phyloP scores from a whole-genome alignment of 495 filamentous ascomycete species.

The Halenospora varia region DNA sequence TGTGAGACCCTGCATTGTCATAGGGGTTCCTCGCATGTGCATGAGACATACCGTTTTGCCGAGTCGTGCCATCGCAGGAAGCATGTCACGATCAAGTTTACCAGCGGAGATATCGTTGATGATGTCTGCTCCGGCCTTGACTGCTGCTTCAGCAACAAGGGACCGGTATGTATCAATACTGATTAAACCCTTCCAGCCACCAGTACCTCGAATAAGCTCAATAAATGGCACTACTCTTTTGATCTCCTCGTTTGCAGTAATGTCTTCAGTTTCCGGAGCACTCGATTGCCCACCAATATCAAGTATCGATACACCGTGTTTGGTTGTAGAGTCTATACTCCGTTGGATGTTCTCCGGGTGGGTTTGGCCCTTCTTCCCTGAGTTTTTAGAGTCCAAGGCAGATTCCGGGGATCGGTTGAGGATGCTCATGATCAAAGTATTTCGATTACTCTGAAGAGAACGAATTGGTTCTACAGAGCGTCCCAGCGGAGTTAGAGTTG shows the following conservation, averaged over 20 bases:
- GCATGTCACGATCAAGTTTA: conserved; percentile 73
- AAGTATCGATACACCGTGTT: conserved; percentile 72
- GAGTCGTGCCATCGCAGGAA: conserved; percentile 70
- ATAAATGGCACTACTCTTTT: conserved; percentile 76
- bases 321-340: conserved; percentile 55
- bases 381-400: conserved; percentile 93
- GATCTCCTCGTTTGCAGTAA: conserved; percentile 69
- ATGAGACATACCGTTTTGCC: conserved; percentile 84
- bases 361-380: no score
- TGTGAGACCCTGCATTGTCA: conserved; percentile 70
- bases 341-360: conserved; percentile 28
- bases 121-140: conserved; percentile 82
- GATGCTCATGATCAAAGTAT: conserved; percentile 87
- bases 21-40: conserved; percentile 91
- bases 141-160: conserved; percentile 72
- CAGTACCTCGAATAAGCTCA: conserved; percentile 62
- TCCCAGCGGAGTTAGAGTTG: conserved; percentile 68
- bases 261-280: conserved; percentile 63
- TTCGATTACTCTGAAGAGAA: conserved; percentile 57
- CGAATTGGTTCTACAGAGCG: conserved; percentile 53
- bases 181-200: conserved; percentile 60
- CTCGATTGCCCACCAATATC: conserved; percentile 94
- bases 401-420: conserved; percentile 96
- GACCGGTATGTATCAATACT: conserved; percentile 93
- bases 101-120: conserved; percentile 94